These are phyloP conservation scores for Neoboletus magnificus DNA, from an alignment of 768 basidiomycete genomes.

Conservation along the genomic window DNA sequence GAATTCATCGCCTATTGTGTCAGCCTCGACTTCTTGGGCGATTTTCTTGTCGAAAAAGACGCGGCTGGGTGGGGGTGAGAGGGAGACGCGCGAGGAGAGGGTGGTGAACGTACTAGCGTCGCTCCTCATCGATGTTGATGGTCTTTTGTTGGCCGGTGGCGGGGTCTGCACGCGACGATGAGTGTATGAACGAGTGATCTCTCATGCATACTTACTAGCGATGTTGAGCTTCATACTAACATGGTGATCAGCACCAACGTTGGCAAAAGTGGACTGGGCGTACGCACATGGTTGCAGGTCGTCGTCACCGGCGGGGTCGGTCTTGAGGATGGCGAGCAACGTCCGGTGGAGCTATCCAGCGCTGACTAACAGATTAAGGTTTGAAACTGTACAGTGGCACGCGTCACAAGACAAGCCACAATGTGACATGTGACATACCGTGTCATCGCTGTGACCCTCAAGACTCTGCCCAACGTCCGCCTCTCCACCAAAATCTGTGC, in stretches of 20 bases:
- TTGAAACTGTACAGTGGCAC: conserved; percentile 56
- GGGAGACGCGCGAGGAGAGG: neutral
- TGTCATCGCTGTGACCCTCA: conserved; percentile 23
- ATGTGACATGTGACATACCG: conserved; percentile 28
- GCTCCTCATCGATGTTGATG: conserved; percentile 92
- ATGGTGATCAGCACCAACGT: conserved; percentile 1
- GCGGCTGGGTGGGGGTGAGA: conserved; percentile 52
- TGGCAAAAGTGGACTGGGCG: neutral
- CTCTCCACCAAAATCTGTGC: conserved; percentile 33
- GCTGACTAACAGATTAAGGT: conserved; percentile 48
- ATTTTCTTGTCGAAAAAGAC: conserved; percentile 98
- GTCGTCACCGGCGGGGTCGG: conserved; percentile 40
- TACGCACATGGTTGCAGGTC: conserved; percentile 32
- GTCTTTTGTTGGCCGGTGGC: conserved; percentile 98
- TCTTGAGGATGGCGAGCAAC: conserved; percentile 20
- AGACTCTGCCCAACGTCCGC: conserved; percentile 11
- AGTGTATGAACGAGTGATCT: conserved; percentile 4
- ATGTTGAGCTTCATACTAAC: conserved; percentile 95
- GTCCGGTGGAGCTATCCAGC: neutral
- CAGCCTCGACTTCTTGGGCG: conserved; percentile 88
- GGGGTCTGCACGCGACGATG: conserved; percentile 58
- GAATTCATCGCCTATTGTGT: conserved; percentile 92
- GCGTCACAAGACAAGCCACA: conserved; percentile 23
- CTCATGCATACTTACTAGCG: conserved; percentile 62
- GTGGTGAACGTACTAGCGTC: conserved; percentile 56